Percentiles rank a stretch among this genome's conserved stretches.
Evolutionary conservation across 1,284 basidiomycete genomes (phyloP).

Genomic region (Termitomyces sp.): DNA sequence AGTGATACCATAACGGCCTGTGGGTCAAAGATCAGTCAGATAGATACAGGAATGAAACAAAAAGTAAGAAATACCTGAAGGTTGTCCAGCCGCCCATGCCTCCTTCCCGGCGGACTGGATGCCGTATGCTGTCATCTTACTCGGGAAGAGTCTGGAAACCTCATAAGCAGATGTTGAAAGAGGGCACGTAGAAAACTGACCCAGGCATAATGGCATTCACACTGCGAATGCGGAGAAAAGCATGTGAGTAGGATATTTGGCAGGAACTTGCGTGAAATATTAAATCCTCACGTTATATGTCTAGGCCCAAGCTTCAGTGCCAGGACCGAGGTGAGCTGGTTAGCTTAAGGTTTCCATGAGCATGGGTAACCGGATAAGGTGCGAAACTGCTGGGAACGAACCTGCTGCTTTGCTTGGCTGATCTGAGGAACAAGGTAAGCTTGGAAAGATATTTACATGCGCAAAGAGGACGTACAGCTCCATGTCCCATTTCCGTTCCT

Average conservation of each 20-base stretch:
- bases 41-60: not conserved
- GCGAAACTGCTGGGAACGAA: slow-evolving; percentile 18
- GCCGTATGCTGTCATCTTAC: slow-evolving; percentile 82
- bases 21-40: not conserved
- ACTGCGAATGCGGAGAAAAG: slow-evolving; percentile 29
- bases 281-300: slow-evolving; percentile 55
- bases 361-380: not conserved
- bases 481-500: slow-evolving; percentile 66
- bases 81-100: slow-evolving; percentile 48
- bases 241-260: not conserved
- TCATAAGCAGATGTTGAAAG: slow-evolving; percentile 3
- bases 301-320: slow-evolving; percentile 62
- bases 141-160: slow-evolving; percentile 65
- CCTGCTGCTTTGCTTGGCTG: slow-evolving; percentile 76
- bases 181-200: slow-evolving; percentile 27
- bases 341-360: slow-evolving; percentile 38
- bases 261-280: slow-evolving; percentile 5
- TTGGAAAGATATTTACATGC: slow-evolving; percentile 1
- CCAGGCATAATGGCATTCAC: slow-evolving; percentile 85
- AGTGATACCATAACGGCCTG: slow-evolving; percentile 64
- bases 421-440: slow-evolving; percentile 38
- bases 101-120: slow-evolving; percentile 56
- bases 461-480: slow-evolving; percentile 59
- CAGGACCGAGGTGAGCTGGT: slow-evolving; percentile 75
- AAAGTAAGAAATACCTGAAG: slow-evolving; percentile 43